Base-by-base conservation (phyloP, 83 land plant species). In the Diphasiastrum complanatum region DNA sequence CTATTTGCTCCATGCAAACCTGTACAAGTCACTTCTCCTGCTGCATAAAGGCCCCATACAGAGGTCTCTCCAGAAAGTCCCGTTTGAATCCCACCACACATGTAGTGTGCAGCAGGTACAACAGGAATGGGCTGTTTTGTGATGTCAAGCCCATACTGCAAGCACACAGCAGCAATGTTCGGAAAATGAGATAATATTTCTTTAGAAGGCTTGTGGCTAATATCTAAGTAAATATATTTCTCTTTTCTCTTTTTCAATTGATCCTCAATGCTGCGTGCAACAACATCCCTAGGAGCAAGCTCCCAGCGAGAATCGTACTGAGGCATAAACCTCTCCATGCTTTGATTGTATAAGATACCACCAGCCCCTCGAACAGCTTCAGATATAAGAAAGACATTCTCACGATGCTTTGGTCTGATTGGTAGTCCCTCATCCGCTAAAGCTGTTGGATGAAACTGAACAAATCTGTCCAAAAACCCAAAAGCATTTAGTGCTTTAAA, bases 1-100 rank as follows among this genome's bases (percentile, higher is more conserved):
- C 99, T 71, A 65, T 95, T 95, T n/a, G 99, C 99, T 26, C 99
- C 97, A 64, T 95, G 99, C 64, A 95, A 71, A 5, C 99, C 99
- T 30, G 99, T 95, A 69, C 99, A 95, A 4, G 99, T 92, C 43
- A 95, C 99, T 73, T 95, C 99, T 47, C 99, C 99, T 3, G 99
- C 97, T 68, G 89, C 99, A 79, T 82, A 95, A 19, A 95, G 77
- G 18, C 99, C 99, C n/a, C 25, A 27, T 1, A 95, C 73, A 48
- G 83, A 81, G 47, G 99, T 95, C 77, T 95, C 95, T 23, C 99
- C 99, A 26, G 81, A 71, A 41, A 95, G 85, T 38, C 92, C 92
- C 33, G 97, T 91, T 51, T 93, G 93, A 27, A 95, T 87, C 24
- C 99, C 99, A 32, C 99, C 99, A 66, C 99, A 95, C 92, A 95